These are phyloP conservation scores for Nymphaea colorata DNA, from an alignment of 164 flowering plant species.

Conservation along the genomic window DNA sequence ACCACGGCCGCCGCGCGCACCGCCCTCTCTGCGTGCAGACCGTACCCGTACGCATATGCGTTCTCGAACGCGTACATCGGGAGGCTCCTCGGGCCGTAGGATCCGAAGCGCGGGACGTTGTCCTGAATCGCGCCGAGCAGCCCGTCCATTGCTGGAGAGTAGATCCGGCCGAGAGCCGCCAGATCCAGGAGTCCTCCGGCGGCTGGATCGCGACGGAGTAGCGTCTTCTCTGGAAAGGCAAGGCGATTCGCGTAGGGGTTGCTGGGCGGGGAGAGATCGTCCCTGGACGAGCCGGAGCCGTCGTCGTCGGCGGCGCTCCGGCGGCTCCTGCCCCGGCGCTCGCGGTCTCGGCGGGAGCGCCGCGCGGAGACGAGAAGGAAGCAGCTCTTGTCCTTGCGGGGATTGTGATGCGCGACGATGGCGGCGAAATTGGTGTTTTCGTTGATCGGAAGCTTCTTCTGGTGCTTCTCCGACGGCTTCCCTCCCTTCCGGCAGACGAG, in stretches of 20 bases:
- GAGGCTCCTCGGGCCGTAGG: conserved; percentile 14
- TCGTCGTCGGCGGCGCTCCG: conserved; percentile 11
- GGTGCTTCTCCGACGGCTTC: conserved; percentile 4
- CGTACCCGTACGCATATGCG: conserved; percentile 6
- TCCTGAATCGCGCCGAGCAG: conserved; percentile 5
- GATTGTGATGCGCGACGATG: conserved; percentile 5
- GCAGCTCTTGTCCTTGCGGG: conserved; percentile 11
- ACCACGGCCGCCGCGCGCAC: background rate
- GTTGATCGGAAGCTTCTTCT: conserved; percentile 25
- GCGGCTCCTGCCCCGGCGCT: conserved; percentile 5
- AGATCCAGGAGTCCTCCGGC: conserved; percentile 2
- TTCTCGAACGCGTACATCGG: conserved; percentile 20
- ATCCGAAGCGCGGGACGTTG: conserved; percentile 11
- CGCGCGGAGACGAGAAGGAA: conserved; percentile 15
- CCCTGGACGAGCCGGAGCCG: background rate
- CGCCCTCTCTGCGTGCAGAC: background rate
- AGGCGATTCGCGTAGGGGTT: background rate
- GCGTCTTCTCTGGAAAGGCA: conserved; percentile 8
- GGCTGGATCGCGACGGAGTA: conserved; percentile 13
- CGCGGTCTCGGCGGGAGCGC: background rate
- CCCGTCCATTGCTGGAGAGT: conserved; percentile 3
- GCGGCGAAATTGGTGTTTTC: conserved; percentile 28
- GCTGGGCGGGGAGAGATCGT: background rate
- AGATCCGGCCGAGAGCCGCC: background rate
- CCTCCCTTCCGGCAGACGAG: conserved; percentile 14